Percentiles rank a stretch among this genome's conserved stretches.
Conservation (phyloP, 495 filamentous ascomycete genomes). For the Penicillium antarcticum region DNA sequence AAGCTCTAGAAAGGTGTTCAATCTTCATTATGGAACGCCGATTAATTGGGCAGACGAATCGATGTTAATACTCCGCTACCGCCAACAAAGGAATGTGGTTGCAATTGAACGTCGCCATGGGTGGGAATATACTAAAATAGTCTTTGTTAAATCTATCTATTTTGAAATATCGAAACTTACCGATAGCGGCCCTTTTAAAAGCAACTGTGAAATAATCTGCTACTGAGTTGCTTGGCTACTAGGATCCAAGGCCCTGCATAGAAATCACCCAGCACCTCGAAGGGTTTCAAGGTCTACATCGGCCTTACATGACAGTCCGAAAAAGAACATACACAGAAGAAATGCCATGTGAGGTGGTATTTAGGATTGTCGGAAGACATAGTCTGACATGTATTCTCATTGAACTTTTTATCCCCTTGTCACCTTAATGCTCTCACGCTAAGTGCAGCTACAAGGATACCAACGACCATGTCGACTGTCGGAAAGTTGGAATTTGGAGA, state of each 20-base stretch:
- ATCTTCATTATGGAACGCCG: neutral
- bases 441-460: no score
- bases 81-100: slow-evolving; percentile 1
- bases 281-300: neutral
- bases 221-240: neutral
- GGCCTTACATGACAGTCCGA: neutral
- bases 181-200: neutral
- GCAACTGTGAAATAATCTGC: neutral
- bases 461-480: no score
- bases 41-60: neutral
- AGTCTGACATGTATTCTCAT: no score
- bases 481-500: no score
- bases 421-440: no score
- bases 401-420: no score
- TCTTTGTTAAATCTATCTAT: neutral
- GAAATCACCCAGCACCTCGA: neutral
- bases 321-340: neutral
- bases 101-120: neutral
- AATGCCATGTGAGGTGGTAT: neutral
- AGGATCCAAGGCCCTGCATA: neutral
- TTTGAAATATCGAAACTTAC: neutral
- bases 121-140: neutral
- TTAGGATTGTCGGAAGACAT: no score
- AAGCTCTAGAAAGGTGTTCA: neutral
- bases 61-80: neutral